Percentiles rank a stretch among this genome's conserved stretches.
These are phyloP conservation scores for Neurospora tetrasperma DNA, from an alignment of 495 filamentous ascomycete species.

Conservation along the genomic window DNA sequence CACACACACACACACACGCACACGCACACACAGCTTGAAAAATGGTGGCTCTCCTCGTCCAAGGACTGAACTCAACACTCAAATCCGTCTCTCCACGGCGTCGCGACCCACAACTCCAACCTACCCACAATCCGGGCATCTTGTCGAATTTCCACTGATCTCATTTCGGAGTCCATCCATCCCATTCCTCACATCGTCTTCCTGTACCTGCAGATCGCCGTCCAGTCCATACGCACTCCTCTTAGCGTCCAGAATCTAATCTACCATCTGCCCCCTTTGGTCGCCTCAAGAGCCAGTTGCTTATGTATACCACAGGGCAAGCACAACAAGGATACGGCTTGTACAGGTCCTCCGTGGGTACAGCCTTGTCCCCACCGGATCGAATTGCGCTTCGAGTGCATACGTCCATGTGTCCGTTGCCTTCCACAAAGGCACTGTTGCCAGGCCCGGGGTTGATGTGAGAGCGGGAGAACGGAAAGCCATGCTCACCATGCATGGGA, in stretches of 20 bases:
- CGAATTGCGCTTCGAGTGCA: not conserved
- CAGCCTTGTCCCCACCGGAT: not conserved
- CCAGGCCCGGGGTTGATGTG: not conserved
- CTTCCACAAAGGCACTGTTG: not conserved
- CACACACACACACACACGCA: too few relatives aligned
- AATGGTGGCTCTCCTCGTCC: too few relatives aligned
- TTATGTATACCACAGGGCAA: not conserved
- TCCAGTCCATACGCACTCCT: not conserved
- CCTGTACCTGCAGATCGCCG: not conserved
- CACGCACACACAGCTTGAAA: not conserved
- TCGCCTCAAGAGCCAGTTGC: not conserved
- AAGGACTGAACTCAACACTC: too few relatives aligned
- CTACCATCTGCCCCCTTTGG: not conserved
- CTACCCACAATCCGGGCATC: not conserved
- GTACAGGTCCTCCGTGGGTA: not conserved
- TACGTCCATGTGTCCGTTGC: not conserved
- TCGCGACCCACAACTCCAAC: not conserved
- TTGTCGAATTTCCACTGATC: not conserved
- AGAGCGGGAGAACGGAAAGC: not conserved
- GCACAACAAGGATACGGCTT: not conserved
- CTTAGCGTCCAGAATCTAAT: not conserved
- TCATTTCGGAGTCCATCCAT: not conserved
- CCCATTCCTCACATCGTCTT: not conserved
- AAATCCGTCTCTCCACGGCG: not conserved
- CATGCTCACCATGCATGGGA: not conserved